Evolutionary conservation across 257 asterid genomes (phyloP).

Genomic region (Gentiana straminea): DNA sequence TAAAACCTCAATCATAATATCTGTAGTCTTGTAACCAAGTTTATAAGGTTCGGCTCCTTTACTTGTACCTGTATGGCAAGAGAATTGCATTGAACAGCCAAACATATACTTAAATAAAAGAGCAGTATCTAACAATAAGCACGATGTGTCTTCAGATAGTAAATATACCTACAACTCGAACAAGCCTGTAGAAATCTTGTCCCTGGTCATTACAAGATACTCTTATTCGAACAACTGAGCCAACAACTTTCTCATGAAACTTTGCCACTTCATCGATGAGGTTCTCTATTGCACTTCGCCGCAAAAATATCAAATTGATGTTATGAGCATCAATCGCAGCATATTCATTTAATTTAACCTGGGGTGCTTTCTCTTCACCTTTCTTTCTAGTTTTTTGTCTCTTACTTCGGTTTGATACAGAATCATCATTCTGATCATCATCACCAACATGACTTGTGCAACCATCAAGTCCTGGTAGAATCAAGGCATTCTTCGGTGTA

Average conservation of each 20-base stretch:
- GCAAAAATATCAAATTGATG: constrained; percentile 66
- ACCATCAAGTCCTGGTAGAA: constrained; percentile 57
- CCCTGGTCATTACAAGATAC: constrained; percentile 61
- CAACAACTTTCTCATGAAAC: constrained; percentile 55
- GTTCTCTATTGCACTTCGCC: constrained; percentile 64
- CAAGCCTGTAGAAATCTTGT: constrained; percentile 80
- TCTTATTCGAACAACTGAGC: constrained; percentile 75
- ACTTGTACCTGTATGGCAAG: constrained; percentile 46
- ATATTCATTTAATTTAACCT: constrained; percentile 45
- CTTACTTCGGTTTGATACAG: constrained; percentile 27
- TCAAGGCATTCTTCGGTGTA: constrained; percentile 27
- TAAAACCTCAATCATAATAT: constrained; percentile 74
- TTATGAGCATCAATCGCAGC: constrained; percentile 90
- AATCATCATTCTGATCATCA: constrained; percentile 23
- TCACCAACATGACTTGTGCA: constrained; percentile 22
- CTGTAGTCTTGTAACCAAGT: constrained; percentile 57
- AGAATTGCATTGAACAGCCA: neutral
- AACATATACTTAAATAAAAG: no score
- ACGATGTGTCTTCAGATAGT: constrained; percentile 8
- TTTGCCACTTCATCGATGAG: constrained; percentile 49
- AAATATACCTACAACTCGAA: constrained; percentile 75
- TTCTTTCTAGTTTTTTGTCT: constrained; percentile 49
- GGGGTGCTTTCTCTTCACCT: constrained; percentile 40
- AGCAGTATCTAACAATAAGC: no score
- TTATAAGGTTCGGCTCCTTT: constrained; percentile 61